Evolutionary conservation across 78 protist genomes (phyloP), one percentile per base, ranked within the genome.

Genomic region (Dictyostelium firmibasis): DNA sequence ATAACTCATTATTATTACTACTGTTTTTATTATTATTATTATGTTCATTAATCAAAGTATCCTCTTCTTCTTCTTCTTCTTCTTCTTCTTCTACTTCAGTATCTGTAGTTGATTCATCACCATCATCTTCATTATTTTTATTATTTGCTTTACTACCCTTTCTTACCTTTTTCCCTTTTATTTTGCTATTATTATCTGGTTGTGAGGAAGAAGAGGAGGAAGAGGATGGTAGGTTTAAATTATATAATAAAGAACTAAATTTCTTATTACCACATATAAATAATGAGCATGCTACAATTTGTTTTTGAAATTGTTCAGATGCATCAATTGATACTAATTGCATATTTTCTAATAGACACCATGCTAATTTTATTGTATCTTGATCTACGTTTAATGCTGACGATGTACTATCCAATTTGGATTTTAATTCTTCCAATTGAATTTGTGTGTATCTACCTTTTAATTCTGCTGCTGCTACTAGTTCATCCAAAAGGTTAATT

Each of bases 401-500:
- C 29, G 86, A 25, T 11, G 82, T 69, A n/a, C 31, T n/a, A 47
- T 81, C 72, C 1, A 89, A 69, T 23, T 44, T 62, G 14, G 20
- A 14, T 81, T 81, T 81, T 29, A 89, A 16, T 31, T 81, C 86
- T 6, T 81, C 86, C 1, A 44, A 7, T 18, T 62, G 16, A 6
- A 89, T 5, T 35, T 36, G 82, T 3, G 50, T 25, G 2, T 8
- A 25, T 62, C 72, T 76, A 7, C 83, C 84, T 29, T 75, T 35
- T 33, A 81, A 77, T 50, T 89, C 94, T 23, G 77, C 82, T 50
- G 94, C 94, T n/a, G 94, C 94, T 1, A 89, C 86, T 78, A 89
- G 69, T 33, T 89, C 94, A 16, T 89, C 94, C 78, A 87, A 75
- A 27, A 43, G 36, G 7, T 70, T 70, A 16, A 16, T 50, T 50